These are phyloP conservation scores for Yamadazyma dendronema DNA, from an alignment of 1,139 yeast species.

Conservation along the genomic window DNA sequence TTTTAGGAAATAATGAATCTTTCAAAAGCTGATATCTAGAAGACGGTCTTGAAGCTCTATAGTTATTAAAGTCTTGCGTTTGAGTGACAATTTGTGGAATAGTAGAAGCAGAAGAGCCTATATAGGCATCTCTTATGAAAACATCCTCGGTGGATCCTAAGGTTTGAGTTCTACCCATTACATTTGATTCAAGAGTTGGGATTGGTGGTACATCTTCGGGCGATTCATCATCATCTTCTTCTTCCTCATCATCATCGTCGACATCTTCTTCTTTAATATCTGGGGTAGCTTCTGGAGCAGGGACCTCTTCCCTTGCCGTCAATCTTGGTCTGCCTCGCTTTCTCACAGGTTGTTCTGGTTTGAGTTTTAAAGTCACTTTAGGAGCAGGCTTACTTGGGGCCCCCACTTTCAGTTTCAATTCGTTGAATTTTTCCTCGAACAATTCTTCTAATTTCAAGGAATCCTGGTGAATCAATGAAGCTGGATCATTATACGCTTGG, in stretches of 20 bases:
- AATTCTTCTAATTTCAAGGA: slow-evolving; percentile 42
- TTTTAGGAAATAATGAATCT: slow-evolving; percentile 33
- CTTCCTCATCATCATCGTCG: slow-evolving; percentile 15
- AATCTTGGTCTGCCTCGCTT: slow-evolving; percentile 14
- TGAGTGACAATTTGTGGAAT: slow-evolving; percentile 25
- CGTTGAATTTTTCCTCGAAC: slow-evolving; percentile 31
- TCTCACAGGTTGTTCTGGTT: slow-evolving; percentile 17
- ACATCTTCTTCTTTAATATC: slow-evolving; percentile 15
- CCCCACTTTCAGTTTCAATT: slow-evolving; percentile 19
- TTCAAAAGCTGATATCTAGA: slow-evolving; percentile 28
- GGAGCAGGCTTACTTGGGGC: slow-evolving; percentile 22
- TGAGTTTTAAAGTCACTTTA: slow-evolving; percentile 17
- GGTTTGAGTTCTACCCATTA: slow-evolving; percentile 32
- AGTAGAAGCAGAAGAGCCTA: slow-evolving; percentile 37
- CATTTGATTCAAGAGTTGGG: slow-evolving; percentile 18
- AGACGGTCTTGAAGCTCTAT: slow-evolving; percentile 11
- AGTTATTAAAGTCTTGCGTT: slow-evolving; percentile 23
- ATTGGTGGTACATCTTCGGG: slow-evolving; percentile 15
- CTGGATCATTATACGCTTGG: slow-evolving; percentile 54
- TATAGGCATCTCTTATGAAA: slow-evolving; percentile 35
- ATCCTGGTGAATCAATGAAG: slow-evolving; percentile 55
- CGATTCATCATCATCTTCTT: slow-evolving; percentile 14
- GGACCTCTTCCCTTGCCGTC: neutral
- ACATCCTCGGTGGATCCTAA: slow-evolving; percentile 25
- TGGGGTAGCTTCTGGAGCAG: slow-evolving; percentile 6